phyloP scores from a whole-genome alignment of 768 basidiomycete species.

The Auriscalpium vulgare region DNA sequence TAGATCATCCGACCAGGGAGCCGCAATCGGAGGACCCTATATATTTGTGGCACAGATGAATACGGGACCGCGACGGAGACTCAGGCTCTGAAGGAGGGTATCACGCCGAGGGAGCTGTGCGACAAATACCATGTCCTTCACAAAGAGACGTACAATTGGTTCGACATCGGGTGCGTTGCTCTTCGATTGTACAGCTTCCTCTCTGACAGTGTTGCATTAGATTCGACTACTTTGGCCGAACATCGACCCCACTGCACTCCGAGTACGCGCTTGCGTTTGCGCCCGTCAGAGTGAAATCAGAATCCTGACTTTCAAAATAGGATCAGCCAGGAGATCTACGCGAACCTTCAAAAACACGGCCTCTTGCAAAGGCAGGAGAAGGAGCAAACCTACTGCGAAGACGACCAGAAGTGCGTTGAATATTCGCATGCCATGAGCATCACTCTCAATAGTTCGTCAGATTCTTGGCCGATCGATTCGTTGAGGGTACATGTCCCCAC shows the following conservation, averaged over 20 bases:
- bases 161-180: slow-evolving; percentile 73
- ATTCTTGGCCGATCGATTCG: slow-evolving; percentile 94
- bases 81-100: slow-evolving; percentile 82
- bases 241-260: slow-evolving; percentile 83
- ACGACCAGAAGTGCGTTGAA: slow-evolving; percentile 63
- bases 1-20: slow-evolving; percentile 33
- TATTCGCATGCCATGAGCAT: background rate
- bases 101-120: slow-evolving; percentile 74
- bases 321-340: slow-evolving; percentile 86
- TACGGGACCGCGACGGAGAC: slow-evolving; percentile 99
- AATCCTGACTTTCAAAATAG: slow-evolving; percentile 31
- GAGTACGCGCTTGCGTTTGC: slow-evolving; percentile 43
- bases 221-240: slow-evolving; percentile 95
- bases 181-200: background rate
- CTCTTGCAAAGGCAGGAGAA: slow-evolving; percentile 76
- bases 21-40: slow-evolving; percentile 82
- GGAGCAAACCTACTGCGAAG: slow-evolving; percentile 93
- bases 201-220: slow-evolving; percentile 27
- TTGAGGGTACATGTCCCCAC: slow-evolving; percentile 96
- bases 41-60: slow-evolving; percentile 97
- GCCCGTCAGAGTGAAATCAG: background rate
- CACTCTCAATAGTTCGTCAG: slow-evolving; percentile 29
- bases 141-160: slow-evolving; percentile 94
- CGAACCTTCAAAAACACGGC: slow-evolving; percentile 71
- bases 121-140: slow-evolving; percentile 89